Base-by-base conservation (phyloP, 2,329 filamentous ascomycete species). In the Tothia fuscella region DNA sequence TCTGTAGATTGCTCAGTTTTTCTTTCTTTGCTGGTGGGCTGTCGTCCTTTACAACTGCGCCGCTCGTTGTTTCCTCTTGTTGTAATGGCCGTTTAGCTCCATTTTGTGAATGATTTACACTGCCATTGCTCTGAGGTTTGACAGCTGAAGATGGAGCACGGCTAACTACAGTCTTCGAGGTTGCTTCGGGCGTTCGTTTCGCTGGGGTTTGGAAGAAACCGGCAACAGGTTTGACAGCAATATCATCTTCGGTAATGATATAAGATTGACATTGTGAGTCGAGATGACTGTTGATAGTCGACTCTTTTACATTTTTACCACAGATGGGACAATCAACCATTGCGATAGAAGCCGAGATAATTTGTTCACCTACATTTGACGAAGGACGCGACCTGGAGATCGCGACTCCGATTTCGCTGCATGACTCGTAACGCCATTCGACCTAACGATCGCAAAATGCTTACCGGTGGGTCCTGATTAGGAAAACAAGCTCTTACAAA, bases 281-380 rank as follows among this genome's bases (percentile, higher is more conserved):
- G 56, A 96, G 77, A 61, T 96, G 89, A 50, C 72, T 71, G 63
- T 96, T 96, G 68, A 96, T 96, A 50, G 81, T 74, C 54, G 67
- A 65, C 49, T 80, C 65, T 49, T 75, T 80, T 53, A 91, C 84
- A 43, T 71, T 67, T 52, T 82, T 80, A 55, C 74, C 70, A 66
- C 87, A 94, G 50, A 88, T 83, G 13, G 87, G 87, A 57, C 87
- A 94, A 53, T 76, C 73, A 51, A 93, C 82, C 70, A 68, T 65
- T 7, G 35, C n/a, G n/a, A n/a, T n/a, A n/a, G n/a, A n/a, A n/a
- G n/a, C n/a, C n/a, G n/a, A n/a, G n/a, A n/a, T n/a, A n/a, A n/a
- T n/a, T n/a, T n/a, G n/a, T n/a, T n/a, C n/a, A n/a, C n/a, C n/a
- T n/a, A n/a, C n/a, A n/a, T n/a, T n/a, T n/a, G n/a, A n/a, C n/a